Evolutionary conservation across 2,329 filamentous ascomycete genomes (phyloP).

Genomic region (Pestalotiopsis sp.): DNA sequence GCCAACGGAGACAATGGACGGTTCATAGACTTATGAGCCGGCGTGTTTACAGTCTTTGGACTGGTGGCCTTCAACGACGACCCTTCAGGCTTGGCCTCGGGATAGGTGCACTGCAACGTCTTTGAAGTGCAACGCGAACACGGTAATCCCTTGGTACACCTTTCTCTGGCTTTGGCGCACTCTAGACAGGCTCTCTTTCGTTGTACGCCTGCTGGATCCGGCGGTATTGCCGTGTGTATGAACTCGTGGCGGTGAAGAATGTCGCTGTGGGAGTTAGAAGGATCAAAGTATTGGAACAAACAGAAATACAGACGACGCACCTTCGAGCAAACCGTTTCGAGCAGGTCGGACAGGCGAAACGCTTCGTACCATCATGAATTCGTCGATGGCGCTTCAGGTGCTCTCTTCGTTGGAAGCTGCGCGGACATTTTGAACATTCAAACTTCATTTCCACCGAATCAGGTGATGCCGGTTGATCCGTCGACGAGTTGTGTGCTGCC

Average conservation of each 20-base stretch:
- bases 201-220: background rate
- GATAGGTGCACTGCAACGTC: background rate
- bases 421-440: background rate
- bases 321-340: background rate
- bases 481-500: background rate
- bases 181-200: background rate
- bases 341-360: background rate
- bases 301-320: background rate
- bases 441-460: background rate
- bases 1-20: background rate
- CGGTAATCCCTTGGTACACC: background rate
- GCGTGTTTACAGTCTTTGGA: background rate
- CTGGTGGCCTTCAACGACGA: background rate
- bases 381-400: background rate
- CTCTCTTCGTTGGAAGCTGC: background rate
- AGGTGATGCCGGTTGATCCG: background rate
- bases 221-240: background rate
- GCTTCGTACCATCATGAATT: background rate
- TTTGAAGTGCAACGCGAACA: background rate
- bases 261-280: background rate
- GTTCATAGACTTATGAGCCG: background rate
- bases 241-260: background rate
- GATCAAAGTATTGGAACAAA: background rate
- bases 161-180: background rate
- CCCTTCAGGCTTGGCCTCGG: background rate